A percentile compares a stretch with the other conserved stretches of the same genome.
These are phyloP conservation scores for Akebia trifoliata DNA, from an alignment of 164 flowering plant genomes.

Conservation along the genomic window DNA sequence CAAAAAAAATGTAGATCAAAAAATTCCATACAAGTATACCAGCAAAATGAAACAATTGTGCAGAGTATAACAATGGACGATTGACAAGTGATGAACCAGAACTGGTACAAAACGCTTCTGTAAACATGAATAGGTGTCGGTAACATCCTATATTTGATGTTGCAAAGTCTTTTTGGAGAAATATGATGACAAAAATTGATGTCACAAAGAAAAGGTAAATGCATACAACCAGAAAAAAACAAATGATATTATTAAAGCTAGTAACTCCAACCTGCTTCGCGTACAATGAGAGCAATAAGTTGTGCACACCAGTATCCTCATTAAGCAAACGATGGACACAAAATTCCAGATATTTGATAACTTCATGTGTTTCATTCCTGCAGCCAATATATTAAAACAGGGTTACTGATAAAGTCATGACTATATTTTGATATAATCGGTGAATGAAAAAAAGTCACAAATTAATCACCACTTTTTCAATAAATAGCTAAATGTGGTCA, in stretches of 20 bases:
- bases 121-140: background rate
- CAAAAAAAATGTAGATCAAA: too few relatives aligned
- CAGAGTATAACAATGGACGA: too few relatives aligned
- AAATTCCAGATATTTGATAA: constrained; percentile 86
- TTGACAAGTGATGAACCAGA: too few relatives aligned
- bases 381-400: constrained; percentile 10
- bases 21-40: too few relatives aligned
- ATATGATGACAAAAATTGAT: background rate
- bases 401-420: too few relatives aligned
- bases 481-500: too few relatives aligned
- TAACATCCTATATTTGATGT: background rate
- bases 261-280: constrained; percentile 72
- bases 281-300: constrained; percentile 87
- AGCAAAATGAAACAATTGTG: too few relatives aligned
- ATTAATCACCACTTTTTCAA: too few relatives aligned
- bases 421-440: too few relatives aligned
- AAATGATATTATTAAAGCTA: background rate
- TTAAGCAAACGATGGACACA: constrained; percentile 91
- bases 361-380: constrained; percentile 99
- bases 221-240: background rate
- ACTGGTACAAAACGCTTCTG: background rate
- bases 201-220: background rate
- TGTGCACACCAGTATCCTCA: constrained; percentile 98
- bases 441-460: too few relatives aligned
- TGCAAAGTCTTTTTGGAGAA: background rate